Evolutionary conservation across 371 early-diverging fungal species (phyloP).

Genomic region (Mortierella sp.): DNA sequence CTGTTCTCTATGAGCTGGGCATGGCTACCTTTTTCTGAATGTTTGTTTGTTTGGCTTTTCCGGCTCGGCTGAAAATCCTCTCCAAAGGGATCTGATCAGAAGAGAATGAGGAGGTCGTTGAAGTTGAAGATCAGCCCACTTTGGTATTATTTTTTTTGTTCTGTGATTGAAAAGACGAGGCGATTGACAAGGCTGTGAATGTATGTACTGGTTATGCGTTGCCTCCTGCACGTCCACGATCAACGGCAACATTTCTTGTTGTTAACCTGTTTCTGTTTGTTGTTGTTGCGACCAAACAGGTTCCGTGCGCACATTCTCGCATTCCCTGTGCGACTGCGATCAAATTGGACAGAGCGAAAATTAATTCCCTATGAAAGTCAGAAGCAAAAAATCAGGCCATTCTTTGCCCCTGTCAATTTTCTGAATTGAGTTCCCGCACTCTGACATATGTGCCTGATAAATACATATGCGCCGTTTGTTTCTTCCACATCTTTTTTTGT

Average conservation of each 20-base stretch:
- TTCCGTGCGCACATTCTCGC: background rate
- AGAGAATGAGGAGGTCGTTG: background rate
- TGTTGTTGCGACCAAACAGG: background rate
- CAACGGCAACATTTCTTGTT: background rate
- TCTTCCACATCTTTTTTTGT: too few species aligned
- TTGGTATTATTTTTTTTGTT: background rate
- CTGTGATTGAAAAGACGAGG: background rate
- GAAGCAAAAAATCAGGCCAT: slow-evolving; percentile 50
- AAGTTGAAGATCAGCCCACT: background rate
- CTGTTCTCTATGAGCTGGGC: background rate
- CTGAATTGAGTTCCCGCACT: background rate
- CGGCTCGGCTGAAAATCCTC: slow-evolving; percentile 1
- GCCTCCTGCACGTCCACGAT: background rate
- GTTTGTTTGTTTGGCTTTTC: background rate
- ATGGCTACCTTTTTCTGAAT: background rate
- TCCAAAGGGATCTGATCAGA: background rate
- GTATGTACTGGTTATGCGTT: too few species aligned
- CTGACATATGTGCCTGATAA: background rate
- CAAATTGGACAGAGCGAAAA: background rate
- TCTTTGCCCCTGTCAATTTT: background rate
- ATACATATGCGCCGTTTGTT: too few species aligned
- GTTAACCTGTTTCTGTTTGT: too few species aligned
- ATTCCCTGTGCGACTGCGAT: background rate
- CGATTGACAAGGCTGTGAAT: background rate
- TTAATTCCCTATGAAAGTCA: background rate